Conservation (phyloP, 352 stramenopile species). For the Chrysophaeum taylorii region DNA sequence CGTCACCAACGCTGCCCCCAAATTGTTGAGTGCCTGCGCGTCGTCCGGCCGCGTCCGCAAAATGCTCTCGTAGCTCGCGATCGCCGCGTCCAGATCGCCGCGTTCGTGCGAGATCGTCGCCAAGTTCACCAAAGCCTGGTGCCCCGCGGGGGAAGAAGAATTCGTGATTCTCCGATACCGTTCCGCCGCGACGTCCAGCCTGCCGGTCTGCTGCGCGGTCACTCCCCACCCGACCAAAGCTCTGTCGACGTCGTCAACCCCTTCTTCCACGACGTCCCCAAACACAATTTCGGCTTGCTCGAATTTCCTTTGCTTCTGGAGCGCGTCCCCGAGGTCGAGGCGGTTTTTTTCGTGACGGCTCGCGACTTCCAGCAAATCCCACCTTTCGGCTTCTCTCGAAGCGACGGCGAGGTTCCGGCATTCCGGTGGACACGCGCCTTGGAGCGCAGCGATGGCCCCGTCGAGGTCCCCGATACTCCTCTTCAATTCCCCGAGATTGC, state of each 20-base stretch:
- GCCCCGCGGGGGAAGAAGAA: neutral
- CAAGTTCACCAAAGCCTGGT: constrained; percentile 15
- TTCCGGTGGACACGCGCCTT: too few relatives aligned
- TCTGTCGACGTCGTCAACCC: neutral
- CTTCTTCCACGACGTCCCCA: neutral
- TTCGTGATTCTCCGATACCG: neutral
- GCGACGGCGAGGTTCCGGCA: too few relatives aligned
- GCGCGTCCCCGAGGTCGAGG: neutral
- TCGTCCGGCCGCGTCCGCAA: neutral
- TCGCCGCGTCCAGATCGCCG: constrained; percentile 9
- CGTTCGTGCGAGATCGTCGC: constrained; percentile 12
- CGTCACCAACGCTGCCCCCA: constrained; percentile 29
- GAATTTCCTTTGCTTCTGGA: constrained; percentile 1
- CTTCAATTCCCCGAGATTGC: neutral
- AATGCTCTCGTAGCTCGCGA: constrained; percentile 4
- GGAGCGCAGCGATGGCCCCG: neutral
- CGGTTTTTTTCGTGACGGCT: neutral
- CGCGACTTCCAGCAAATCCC: too few relatives aligned
- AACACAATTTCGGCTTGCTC: neutral
- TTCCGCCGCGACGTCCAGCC: neutral
- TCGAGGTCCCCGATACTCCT: neutral
- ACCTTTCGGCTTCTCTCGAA: too few relatives aligned
- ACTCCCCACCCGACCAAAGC: constrained; percentile 9
- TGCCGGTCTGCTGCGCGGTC: constrained; percentile 4
- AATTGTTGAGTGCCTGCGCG: constrained; percentile 26